Conservation (phyloP, 345 rosid genomes). For the Geranium rotundifolium region DNA sequence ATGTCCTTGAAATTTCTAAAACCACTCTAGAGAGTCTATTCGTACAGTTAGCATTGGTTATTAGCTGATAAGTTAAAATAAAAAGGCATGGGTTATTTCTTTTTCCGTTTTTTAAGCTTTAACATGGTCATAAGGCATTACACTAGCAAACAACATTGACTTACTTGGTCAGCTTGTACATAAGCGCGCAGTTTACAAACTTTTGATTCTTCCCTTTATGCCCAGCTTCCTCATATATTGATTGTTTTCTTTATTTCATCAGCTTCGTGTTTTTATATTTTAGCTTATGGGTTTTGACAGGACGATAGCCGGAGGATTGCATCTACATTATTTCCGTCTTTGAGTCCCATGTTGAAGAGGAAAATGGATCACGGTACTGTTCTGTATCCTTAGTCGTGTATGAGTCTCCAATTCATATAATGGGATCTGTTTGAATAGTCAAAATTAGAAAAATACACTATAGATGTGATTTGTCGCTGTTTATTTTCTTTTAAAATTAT, state of each 20-base stretch:
- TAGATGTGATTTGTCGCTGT: too few relatives aligned
- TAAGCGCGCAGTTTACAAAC: neutral
- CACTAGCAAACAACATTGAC: too few relatives aligned
- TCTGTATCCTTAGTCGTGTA: conserved; percentile 1
- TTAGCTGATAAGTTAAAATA: too few relatives aligned
- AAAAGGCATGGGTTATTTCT: too few relatives aligned
- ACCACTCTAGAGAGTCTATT: neutral
- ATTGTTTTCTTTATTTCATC: neutral
- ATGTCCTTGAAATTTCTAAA: neutral
- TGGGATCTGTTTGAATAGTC: neutral
- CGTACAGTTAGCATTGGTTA: neutral
- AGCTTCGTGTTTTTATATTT: neutral
- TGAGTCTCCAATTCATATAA: neutral
- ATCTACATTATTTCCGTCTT: conserved; percentile 54
- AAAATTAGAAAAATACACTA: neutral
- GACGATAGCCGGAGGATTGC: conserved; percentile 84
- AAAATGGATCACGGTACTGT: conserved; percentile 74
- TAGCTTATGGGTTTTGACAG: conserved; percentile 30
- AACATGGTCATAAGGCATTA: too few relatives aligned
- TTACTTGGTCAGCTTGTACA: too few relatives aligned
- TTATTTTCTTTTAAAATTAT: too few relatives aligned
- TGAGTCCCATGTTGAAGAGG: conserved; percentile 47
- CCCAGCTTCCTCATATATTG: neutral
- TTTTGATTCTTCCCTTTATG: neutral
- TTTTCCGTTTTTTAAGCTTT: too few relatives aligned